Conservation (phyloP, 2,329 filamentous ascomycete genomes). For the Capronia americana region DNA sequence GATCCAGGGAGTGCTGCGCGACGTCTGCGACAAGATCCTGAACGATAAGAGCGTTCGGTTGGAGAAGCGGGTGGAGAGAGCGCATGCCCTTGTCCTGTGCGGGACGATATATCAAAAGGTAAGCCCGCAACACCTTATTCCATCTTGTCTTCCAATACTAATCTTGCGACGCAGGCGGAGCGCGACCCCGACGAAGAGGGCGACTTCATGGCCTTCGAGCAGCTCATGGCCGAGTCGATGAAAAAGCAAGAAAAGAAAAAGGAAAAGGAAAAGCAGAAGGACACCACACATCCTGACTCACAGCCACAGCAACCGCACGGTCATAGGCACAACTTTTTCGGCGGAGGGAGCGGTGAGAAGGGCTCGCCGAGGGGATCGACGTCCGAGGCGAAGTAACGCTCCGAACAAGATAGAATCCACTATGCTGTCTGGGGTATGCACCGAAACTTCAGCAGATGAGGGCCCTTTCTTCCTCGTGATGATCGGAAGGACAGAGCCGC, state of each 20-base stretch:
- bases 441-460: not conserved
- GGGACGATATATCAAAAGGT: slow-evolving; percentile 91
- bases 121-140: slow-evolving; percentile 38
- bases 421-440: not conserved
- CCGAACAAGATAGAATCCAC: not conserved
- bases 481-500: not conserved
- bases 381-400: not conserved
- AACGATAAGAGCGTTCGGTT: slow-evolving; percentile 79
- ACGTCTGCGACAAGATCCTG: slow-evolving; percentile 89
- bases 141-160: not conserved
- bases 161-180: slow-evolving; percentile 67
- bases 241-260: slow-evolving; percentile 89
- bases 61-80: slow-evolving; percentile 86
- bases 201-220: slow-evolving; percentile 98
- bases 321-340: slow-evolving; percentile 3
- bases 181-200: slow-evolving; percentile 95
- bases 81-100: slow-evolving; percentile 84
- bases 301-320: not conserved
- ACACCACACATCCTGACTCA: slow-evolving; percentile 8
- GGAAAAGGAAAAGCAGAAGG: slow-evolving; percentile 53
- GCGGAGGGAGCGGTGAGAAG: slow-evolving; percentile 1
- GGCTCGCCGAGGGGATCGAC: slow-evolving; percentile 5
- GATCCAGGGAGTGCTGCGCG: slow-evolving; percentile 92
- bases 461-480: not conserved
- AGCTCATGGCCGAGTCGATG: slow-evolving; percentile 94